These are phyloP conservation scores for Exophiala spinifera DNA, from an alignment of 2,329 filamentous ascomycete genomes.

Conservation along the genomic window DNA sequence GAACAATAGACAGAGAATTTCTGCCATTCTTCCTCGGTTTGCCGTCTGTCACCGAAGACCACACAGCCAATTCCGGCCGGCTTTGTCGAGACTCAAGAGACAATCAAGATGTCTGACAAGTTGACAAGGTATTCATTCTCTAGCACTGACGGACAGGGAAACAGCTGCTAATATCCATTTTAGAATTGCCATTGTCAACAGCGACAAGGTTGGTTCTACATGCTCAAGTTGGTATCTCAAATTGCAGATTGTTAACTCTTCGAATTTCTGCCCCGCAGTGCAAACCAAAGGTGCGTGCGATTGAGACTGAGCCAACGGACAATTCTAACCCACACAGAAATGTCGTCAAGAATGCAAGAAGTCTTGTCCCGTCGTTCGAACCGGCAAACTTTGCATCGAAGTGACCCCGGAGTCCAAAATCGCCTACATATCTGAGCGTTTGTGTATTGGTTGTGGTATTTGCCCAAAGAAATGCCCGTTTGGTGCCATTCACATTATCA, in stretches of 20 bases:
- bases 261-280: slow-evolving; percentile 55
- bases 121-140: slow-evolving; percentile 74
- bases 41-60: not conserved
- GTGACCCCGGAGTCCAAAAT: slow-evolving; percentile 84
- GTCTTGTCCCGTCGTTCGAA: slow-evolving; percentile 93
- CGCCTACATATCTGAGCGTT: slow-evolving; percentile 93
- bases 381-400: slow-evolving; percentile 96
- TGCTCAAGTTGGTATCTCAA: slow-evolving; percentile 32
- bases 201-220: slow-evolving; percentile 68
- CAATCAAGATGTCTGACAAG: slow-evolving; percentile 76
- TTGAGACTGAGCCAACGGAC: slow-evolving; percentile 1
- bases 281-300: slow-evolving; percentile 71
- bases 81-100: not conserved
- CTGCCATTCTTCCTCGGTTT: not conserved
- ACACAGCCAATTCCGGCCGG: not conserved
- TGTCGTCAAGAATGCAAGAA: slow-evolving; percentile 99
- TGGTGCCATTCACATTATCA: slow-evolving; percentile 99
- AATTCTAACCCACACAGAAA: slow-evolving; percentile 61
- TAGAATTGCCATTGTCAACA: slow-evolving; percentile 98
- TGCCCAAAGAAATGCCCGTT: slow-evolving; percentile 99
- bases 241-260: slow-evolving; percentile 38
- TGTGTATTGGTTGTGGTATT: slow-evolving; percentile 98
- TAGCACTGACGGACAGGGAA: slow-evolving; percentile 12
- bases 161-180: slow-evolving; percentile 16
- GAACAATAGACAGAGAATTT: not conserved